A percentile compares a stretch with the other conserved stretches of the same genome.
phyloP scores from a whole-genome alignment of 768 basidiomycete species.

The Rhizopogon rudus region DNA sequence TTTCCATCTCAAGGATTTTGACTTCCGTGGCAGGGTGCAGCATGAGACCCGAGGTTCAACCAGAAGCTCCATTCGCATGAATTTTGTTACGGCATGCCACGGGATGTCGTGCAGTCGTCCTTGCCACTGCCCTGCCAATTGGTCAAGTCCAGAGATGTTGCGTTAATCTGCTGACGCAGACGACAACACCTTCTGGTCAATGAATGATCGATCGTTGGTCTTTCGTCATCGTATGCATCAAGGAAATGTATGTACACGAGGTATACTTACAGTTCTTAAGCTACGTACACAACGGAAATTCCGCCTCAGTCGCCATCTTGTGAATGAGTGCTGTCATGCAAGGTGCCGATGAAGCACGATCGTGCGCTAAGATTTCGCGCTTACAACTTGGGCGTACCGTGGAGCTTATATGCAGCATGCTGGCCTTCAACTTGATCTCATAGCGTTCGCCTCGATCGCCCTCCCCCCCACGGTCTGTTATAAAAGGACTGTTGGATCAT shows the following conservation, averaged over 20 bases:
- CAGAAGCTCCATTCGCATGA: background rate
- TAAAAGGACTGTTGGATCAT: background rate
- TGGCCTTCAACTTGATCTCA: background rate
- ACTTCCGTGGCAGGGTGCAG: background rate
- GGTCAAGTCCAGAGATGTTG: background rate
- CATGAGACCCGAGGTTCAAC: background rate
- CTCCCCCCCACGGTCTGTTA: background rate
- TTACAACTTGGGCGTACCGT: background rate
- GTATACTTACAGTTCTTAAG: background rate
- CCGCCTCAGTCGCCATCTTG: background rate
- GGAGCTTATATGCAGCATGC: background rate
- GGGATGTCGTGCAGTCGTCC: background rate
- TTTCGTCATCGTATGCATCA: background rate
- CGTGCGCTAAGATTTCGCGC: background rate
- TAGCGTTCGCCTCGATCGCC: background rate
- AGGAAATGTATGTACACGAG: background rate
- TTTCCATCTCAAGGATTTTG: background rate
- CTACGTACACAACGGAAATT: background rate
- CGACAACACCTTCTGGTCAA: background rate
- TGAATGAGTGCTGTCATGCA: background rate
- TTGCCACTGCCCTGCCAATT: background rate
- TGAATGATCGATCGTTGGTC: background rate
- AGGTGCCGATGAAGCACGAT: background rate
- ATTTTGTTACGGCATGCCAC: background rate
- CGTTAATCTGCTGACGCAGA: too few relatives aligned